Evolutionary conservation across 2,329 filamentous ascomycete species (phyloP), one percentile per base, ranked within the genome.

Genomic region (Ophiostoma tasmaniense): DNA sequence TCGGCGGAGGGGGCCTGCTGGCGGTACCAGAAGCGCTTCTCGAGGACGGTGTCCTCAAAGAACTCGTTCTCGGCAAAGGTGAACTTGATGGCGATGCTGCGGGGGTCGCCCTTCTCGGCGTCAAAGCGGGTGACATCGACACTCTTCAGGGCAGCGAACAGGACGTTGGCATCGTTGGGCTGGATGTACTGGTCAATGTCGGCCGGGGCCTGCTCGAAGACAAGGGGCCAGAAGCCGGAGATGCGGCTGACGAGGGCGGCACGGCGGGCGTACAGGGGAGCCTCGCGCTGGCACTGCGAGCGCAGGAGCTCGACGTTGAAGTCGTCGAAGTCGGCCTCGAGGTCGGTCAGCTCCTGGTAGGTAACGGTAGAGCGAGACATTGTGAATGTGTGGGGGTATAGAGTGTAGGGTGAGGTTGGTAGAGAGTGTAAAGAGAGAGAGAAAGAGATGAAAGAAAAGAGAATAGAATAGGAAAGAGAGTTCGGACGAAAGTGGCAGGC

Each of bases 11-110:
- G 39, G 20, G 66, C 45, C 61, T 50, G 50, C 13, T 65, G 67
- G 73, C 93, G 88, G 84, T 89, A 92, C 86, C 89, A 94, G 80
- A 98, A 97, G 77, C 90, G 91, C 88, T 98, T 98, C 81, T 94
- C 90, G 66, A 98, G 80, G 68, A 88, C 85, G 68, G 81, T 83
- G 80, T 97, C 85, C 76, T 89, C 85, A 75, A 98, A 97, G 81
- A 89, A 89, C 66, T 92, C 88, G 80, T 98, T 98, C 72, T 88
- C 85, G 70, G 80, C 80, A 79, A 97, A 97, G 75, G 91, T 88
- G 76, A 95, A 92, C 72, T 81, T 88, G 82, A 96, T 86, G 71
- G 84, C 81, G 74, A 98, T 78, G 80, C 89, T 93, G 77, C 93
- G 89, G 28, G 94, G 94, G 20, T 66, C 79, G 71, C 83, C 83